Evolutionary conservation across 129 eudicot species (phyloP), one percentile per base, ranked within the genome.

Genomic region (Cynara cardunculus): DNA sequence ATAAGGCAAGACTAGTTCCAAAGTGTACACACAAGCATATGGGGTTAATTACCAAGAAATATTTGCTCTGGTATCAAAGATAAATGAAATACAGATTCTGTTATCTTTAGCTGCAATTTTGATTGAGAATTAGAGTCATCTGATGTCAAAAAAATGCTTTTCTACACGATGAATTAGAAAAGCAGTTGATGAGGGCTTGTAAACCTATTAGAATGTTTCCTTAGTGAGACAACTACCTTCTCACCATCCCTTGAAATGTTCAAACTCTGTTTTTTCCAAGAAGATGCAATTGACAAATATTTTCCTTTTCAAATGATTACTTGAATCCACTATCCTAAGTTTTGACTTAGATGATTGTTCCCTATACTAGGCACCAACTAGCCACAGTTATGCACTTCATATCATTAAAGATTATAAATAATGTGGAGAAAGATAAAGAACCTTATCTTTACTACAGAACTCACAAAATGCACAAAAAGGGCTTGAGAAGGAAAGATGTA

Each of bases 1-100:
- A 66, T 12, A 66, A 27, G 9, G 19, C 73, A 30, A 26, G 69
- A 9, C 14, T 64, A 64, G 28, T 64, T 64, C 28, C 22, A 69
- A 69, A 27, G 73, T 1, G 4, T 69, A 69, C 39, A 69, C 73
- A 30, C 73, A 79, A 31, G 61, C 72, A 59, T 76, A 76, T 56
- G 69, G 79, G n/a, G 22, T 78, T 37, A 61, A 18, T 7, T 64
- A 18, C 34, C 72, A 41, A 24, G 81, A 64, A 44, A 59, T 11
- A 46, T 65, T 77, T 77, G 0, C 73, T 35, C 64, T 8, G 24
- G 61, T 66, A 24, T 44, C 32, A 65, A 77, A 65, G 4, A 62
- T 77, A 44, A 77, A 77, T 32, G 65, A 62, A 62, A 71, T 64
- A 22, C 6, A 44, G 21, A 35, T 77, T 18, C 24, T 66, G 19